phyloP scores from a whole-genome alignment of 2,329 filamentous ascomycete species.

The Sordariomycetes sp. region DNA sequence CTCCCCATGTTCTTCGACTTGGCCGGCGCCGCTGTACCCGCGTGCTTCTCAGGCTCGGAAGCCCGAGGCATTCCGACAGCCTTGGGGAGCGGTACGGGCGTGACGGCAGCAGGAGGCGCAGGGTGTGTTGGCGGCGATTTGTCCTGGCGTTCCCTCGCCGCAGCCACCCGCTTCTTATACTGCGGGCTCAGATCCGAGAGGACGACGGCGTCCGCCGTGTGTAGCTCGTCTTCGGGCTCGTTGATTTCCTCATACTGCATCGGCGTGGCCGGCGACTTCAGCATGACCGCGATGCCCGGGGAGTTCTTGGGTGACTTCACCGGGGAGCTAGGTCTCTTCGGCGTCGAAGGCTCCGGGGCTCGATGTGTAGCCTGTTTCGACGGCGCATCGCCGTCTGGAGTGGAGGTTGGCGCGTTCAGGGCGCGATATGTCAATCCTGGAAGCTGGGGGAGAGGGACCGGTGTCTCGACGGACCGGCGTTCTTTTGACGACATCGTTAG shows the following conservation, averaged over 20 bases:
- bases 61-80: no score
- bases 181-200: constrained; percentile 11
- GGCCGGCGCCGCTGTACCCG: not conserved
- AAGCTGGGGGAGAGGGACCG: not conserved
- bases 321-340: not conserved
- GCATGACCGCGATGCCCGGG: constrained; percentile 9
- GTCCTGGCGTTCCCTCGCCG: not conserved
- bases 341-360: not conserved
- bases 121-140: not conserved
- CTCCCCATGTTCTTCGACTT: constrained; percentile 19
- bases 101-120: not conserved
- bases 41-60: not conserved
- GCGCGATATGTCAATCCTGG: not conserved
- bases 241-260: constrained; percentile 2
- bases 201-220: constrained; percentile 5
- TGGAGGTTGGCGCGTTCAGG: not conserved
- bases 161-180: constrained; percentile 7
- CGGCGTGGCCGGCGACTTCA: constrained; percentile 5
- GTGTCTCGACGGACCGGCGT: not conserved
- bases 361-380: not conserved
- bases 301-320: not conserved
- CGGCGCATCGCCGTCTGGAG: not conserved
- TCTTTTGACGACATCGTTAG: not conserved
- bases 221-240: constrained; percentile 6
- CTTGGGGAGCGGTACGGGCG: not conserved